Base-by-base conservation (phyloP, 768 basidiomycete genomes). In the Amanita molliuscula region DNA sequence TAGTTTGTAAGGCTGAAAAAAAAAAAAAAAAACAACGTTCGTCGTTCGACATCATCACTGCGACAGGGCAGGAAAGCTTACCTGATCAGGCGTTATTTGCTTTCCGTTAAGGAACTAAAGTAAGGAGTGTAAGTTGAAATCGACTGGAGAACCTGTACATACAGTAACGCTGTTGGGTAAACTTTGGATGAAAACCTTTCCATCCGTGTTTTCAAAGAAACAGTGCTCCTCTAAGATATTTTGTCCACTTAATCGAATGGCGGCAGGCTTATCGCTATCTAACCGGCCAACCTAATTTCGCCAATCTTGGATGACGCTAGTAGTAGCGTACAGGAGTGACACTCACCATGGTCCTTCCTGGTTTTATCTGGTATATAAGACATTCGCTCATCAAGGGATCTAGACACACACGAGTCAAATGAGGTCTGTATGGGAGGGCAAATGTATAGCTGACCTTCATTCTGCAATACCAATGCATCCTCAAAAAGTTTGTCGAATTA, bases 361-460 rank as follows among this genome's bases (percentile, higher is more conserved):
- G 78, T 62, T 95, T 95, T 58, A 97, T 75, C 62, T 95, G 93
- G 63, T 98, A 89, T 58, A 90, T 85, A 59, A 92, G 69, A 67
- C 90, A 94, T 70, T 96, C 93, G 62, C 88, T 91, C 92, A 96
- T 96, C 45, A 96, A 75, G 44, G 93, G 94, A 71, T 96, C 92
- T 89, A 53, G 46, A 47, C 47, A 50, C n/a, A n/a, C n/a, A n/a
- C n/a, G n/a, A 41, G 45, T 48, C 52, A 55, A 21, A 54, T 41
- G 44, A 52, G 53, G 52, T 54, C 50, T 44, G 42, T n/a, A n/a
- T 35, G 20, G 6, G 15, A 35, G 45, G 53, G 33, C 28, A 57
- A 46, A 53, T 41, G 40, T 40, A 45, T 34, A 53, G 58, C 73
- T 59, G 46, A 78, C 84, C 87, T 78, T 86, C 84, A 64, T 86